Evolutionary conservation across 1,139 yeast genomes (phyloP).

Genomic region (Arxiozyma heterogenica): DNA sequence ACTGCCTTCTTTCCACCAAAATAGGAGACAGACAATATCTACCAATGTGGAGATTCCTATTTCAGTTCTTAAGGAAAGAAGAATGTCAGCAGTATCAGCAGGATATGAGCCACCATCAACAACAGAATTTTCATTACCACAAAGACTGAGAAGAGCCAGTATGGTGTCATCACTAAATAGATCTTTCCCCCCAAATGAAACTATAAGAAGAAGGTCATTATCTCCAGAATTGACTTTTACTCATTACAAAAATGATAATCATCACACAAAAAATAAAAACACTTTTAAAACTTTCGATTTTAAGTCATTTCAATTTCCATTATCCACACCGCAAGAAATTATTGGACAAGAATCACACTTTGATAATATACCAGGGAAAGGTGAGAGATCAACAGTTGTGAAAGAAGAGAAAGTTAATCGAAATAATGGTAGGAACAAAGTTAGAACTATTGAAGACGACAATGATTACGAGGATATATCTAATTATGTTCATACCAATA

Average conservation of each 20-base stretch:
- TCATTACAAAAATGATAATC: background rate
- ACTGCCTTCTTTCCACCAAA: background rate
- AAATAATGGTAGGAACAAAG: constrained; percentile 3
- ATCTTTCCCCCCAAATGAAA: background rate
- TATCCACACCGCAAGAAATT: background rate
- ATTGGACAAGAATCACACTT: background rate
- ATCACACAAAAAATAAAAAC: background rate
- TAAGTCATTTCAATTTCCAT: constrained; percentile 1
- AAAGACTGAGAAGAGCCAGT: background rate
- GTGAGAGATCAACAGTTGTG: background rate
- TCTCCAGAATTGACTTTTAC: background rate
- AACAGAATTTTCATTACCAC: background rate
- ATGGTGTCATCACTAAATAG: background rate
- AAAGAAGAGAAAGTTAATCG: constrained; percentile 2
- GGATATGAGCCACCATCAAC: background rate
- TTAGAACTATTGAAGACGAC: constrained; percentile 2
- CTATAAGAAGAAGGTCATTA: background rate
- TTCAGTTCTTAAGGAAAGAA: background rate
- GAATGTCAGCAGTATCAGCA: background rate
- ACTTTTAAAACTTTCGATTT: constrained; percentile 2
- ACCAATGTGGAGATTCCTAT: background rate
- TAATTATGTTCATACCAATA: background rate
- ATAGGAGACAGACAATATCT: background rate
- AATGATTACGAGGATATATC: constrained; percentile 4
- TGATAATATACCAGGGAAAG: background rate